phyloP scores from a whole-genome alignment of 768 basidiomycete genomes.

The Clitopilus hobsonii region DNA sequence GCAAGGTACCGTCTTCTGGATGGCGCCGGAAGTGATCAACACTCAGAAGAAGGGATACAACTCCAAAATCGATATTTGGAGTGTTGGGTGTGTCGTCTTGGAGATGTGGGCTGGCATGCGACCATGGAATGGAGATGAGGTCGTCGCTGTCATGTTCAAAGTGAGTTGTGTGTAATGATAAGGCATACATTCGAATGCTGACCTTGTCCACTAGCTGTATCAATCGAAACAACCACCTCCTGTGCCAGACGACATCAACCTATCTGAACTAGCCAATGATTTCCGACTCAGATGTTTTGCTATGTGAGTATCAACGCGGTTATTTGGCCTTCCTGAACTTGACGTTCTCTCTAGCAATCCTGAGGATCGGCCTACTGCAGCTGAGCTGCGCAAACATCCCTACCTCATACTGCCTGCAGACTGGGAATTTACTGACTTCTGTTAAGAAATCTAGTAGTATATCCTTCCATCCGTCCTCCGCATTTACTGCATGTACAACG shows the following conservation, averaged over 20 bases:
- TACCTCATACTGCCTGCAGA: conserved; percentile 70
- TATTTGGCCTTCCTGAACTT: background rate
- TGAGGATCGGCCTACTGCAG: conserved; percentile 73
- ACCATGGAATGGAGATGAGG: conserved; percentile 91
- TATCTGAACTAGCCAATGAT: conserved; percentile 75
- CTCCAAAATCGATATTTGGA: conserved; percentile 98
- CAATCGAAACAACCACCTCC: conserved; percentile 84
- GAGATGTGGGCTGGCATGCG: conserved; percentile 99
- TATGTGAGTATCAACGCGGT: conserved; percentile 47
- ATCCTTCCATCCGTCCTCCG: background rate
- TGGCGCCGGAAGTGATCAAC: conserved; percentile 94
- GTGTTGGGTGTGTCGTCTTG: conserved; percentile 94
- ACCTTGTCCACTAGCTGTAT: conserved; percentile 54
- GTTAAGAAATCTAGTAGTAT: conserved; percentile 19
- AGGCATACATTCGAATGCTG: background rate
- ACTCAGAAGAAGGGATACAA: conserved; percentile 89
- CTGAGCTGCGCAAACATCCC: conserved; percentile 73
- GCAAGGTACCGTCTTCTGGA: conserved; percentile 99
- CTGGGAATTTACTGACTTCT: conserved; percentile 73
- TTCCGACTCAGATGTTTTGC: conserved; percentile 89
- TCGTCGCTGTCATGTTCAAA: conserved; percentile 92
- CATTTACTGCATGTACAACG: background rate
- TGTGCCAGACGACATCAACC: conserved; percentile 74
- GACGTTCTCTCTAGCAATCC: conserved; percentile 54
- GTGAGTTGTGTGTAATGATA: conserved; percentile 35